A percentile compares a stretch with the other conserved stretches of the same genome.
Evolutionary conservation across 352 stramenopile species (phyloP).

Genomic region (Phytophthora tubulina): DNA sequence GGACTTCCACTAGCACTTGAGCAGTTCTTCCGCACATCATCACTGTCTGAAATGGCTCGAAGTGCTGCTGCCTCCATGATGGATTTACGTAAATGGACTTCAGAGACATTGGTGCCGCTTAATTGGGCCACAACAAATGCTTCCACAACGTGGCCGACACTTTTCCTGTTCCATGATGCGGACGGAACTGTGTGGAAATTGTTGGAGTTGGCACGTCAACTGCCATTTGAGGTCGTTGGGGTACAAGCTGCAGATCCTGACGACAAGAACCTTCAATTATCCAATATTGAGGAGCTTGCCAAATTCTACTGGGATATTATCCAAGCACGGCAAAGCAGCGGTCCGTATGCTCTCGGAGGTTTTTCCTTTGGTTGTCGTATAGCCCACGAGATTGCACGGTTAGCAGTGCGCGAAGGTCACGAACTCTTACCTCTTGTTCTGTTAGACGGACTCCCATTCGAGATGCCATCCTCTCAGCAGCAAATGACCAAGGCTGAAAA

Average conservation of each 20-base stretch:
- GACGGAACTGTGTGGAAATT: constrained; percentile 71
- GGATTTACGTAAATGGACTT: constrained; percentile 18
- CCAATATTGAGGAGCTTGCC: constrained; percentile 52
- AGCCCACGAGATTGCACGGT: constrained; percentile 49
- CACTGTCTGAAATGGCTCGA: constrained; percentile 52
- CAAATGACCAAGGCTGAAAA: constrained; percentile 25
- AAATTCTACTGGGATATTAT: constrained; percentile 50
- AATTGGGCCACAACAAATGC: constrained; percentile 38
- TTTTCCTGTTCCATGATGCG: constrained; percentile 68
- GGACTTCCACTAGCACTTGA: constrained; percentile 56
- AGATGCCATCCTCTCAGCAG: constrained; percentile 7
- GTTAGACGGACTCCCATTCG: constrained; percentile 54
- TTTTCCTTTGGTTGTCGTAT: constrained; percentile 78
- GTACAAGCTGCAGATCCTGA: constrained; percentile 38
- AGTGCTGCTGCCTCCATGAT: constrained; percentile 24
- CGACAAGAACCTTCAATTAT: neutral
- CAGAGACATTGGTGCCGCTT: constrained; percentile 43
- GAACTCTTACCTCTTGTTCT: constrained; percentile 47
- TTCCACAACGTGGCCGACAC: constrained; percentile 1
- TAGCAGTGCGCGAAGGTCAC: constrained; percentile 40
- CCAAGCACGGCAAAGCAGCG: constrained; percentile 36
- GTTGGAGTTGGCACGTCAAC: constrained; percentile 51
- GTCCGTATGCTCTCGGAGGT: constrained; percentile 58
- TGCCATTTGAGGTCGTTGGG: constrained; percentile 51
- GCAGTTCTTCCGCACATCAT: constrained; percentile 53